Percentiles rank a stretch among this genome's conserved stretches.
Evolutionary conservation across 352 stramenopile genomes (phyloP).

Genomic region (Phytophthora europaea): DNA sequence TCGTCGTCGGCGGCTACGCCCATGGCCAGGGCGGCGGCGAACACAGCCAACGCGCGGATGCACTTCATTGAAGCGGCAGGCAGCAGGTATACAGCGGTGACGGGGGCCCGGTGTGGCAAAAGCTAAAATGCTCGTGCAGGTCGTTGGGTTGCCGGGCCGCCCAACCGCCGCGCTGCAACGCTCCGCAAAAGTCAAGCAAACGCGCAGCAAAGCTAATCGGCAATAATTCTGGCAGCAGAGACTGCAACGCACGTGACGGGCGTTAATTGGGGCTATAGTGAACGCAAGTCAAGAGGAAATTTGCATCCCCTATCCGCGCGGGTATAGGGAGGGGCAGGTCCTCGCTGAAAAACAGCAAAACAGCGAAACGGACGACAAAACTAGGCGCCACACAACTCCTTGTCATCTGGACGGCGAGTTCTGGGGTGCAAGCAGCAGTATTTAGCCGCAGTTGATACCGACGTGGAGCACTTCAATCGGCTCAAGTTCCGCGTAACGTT

Average conservation of each 20-base stretch:
- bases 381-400: not conserved
- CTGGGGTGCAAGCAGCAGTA: conserved; percentile 11
- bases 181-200: conserved; percentile 21
- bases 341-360: conserved; percentile 28
- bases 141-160: conserved; percentile 22
- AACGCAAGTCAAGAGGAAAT: conserved; percentile 27
- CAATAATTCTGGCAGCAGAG: conserved; percentile 14
- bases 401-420: conserved; percentile 9
- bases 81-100: not conserved
- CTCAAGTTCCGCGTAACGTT: not conserved
- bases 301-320: conserved; percentile 28
- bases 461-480: conserved; percentile 4
- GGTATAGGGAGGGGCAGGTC: conserved; percentile 7
- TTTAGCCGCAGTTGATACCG: not conserved
- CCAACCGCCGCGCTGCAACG: conserved; percentile 20
- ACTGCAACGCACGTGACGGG: conserved; percentile 23
- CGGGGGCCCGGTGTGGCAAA: conserved; percentile 22
- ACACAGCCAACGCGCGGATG: conserved; percentile 41
- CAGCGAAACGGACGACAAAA: conserved; percentile 4
- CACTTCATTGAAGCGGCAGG: conserved; percentile 47
- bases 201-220: not conserved
- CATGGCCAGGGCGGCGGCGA: conserved; percentile 46
- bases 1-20: conserved; percentile 36
- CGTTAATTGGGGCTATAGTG: conserved; percentile 19
- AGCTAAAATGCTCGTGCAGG: conserved; percentile 31